phyloP scores from a whole-genome alignment of 2,329 filamentous ascomycete species.

The Spiromastix sp. region DNA sequence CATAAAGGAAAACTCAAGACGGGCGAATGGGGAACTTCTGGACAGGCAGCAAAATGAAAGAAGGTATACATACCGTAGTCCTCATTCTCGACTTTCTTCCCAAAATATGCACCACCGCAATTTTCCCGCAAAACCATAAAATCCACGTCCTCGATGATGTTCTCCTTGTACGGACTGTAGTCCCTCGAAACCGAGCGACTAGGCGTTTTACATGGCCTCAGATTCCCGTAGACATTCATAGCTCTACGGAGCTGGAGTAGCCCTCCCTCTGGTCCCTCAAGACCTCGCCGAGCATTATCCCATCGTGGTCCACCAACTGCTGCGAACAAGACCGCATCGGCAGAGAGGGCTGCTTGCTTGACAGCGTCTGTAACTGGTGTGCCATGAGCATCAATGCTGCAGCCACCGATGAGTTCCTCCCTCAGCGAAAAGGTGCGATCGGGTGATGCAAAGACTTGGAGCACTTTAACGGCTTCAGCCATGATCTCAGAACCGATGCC shows the following conservation, averaged over 20 bases:
- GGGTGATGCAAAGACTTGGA: constrained; percentile 60
- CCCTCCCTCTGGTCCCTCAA: constrained; percentile 78
- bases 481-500: constrained; percentile 69
- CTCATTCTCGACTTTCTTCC: constrained; percentile 26
- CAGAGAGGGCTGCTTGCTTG: constrained; percentile 64
- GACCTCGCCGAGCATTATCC: constrained; percentile 55
- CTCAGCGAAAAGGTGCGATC: constrained; percentile 70
- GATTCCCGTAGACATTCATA: constrained; percentile 80
- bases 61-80: constrained; percentile 34
- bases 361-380: constrained; percentile 66
- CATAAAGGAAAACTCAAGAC: not conserved
- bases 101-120: constrained; percentile 34
- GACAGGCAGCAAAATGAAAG: constrained; percentile 29
- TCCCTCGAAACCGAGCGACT: constrained; percentile 61
- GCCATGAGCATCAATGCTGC: constrained; percentile 71
- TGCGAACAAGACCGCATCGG: constrained; percentile 78
- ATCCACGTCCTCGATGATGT: constrained; percentile 72
- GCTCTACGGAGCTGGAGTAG: constrained; percentile 77
- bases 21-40: not conserved
- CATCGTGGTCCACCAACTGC: constrained; percentile 89
- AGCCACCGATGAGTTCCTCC: constrained; percentile 74
- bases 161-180: constrained; percentile 69
- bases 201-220: constrained; percentile 66
- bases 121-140: constrained; percentile 50
- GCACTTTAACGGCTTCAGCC: constrained; percentile 45